Conservation (phyloP, 2,329 filamentous ascomycete genomes). For the Macroventuria anomochaeta region DNA sequence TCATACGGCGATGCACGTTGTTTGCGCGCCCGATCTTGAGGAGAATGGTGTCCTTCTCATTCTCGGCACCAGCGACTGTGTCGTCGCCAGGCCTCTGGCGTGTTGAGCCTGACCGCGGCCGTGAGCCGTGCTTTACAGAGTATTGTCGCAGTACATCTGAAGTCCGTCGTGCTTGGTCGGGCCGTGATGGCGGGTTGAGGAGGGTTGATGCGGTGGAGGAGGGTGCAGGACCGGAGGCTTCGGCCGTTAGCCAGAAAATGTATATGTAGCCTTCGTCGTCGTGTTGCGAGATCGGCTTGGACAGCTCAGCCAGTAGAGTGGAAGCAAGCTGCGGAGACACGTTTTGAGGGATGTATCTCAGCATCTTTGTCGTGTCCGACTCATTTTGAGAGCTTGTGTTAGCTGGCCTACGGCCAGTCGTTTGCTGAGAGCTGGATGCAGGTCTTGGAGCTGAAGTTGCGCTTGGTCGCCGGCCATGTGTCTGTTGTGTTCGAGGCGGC, state of each 20-base stretch:
- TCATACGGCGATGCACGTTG: slow-evolving; percentile 89
- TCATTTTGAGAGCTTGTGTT: not conserved
- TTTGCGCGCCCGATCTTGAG: slow-evolving; percentile 71
- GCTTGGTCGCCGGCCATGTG: slow-evolving; percentile 11
- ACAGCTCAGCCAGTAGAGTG: slow-evolving; percentile 75
- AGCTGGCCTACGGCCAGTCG: not conserved
- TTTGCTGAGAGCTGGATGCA: not conserved
- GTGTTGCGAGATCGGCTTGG: slow-evolving; percentile 72
- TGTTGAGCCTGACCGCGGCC: slow-evolving; percentile 10
- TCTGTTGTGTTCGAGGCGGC: slow-evolving; percentile 11
- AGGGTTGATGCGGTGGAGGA: slow-evolving; percentile 51
- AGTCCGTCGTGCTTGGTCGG: slow-evolving; percentile 37
- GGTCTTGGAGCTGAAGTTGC: not conserved
- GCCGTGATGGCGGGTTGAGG: slow-evolving; percentile 62
- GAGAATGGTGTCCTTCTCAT: slow-evolving; percentile 64
- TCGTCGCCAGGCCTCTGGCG: slow-evolving; percentile 20
- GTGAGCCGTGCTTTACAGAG: slow-evolving; percentile 30
- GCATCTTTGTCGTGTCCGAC: slow-evolving; percentile 52
- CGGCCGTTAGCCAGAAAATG: slow-evolving; percentile 91
- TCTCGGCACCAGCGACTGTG: not conserved
- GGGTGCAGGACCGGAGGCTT: slow-evolving; percentile 63
- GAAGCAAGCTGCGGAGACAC: slow-evolving; percentile 73
- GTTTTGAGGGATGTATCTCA: slow-evolving; percentile 72
- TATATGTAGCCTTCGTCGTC: slow-evolving; percentile 93
- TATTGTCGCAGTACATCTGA: slow-evolving; percentile 45